Conservation (phyloP, 2,329 filamentous ascomycete genomes). For the Hypoxylon sp. region DNA sequence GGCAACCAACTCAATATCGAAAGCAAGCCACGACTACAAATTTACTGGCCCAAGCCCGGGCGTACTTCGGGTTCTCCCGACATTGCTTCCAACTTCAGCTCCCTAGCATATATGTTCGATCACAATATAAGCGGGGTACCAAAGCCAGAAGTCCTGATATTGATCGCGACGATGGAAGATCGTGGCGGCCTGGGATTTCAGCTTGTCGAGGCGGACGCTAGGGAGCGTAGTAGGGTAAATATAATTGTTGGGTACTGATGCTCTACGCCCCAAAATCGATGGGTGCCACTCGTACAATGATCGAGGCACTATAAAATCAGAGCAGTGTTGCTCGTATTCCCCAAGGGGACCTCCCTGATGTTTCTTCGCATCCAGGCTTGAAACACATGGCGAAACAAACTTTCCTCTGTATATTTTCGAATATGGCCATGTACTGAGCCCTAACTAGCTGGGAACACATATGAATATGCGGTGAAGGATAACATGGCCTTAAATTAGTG, state of each 20-base stretch:
- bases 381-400: too few relatives aligned
- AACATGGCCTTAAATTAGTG: too few relatives aligned
- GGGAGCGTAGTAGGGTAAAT: background rate
- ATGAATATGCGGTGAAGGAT: too few relatives aligned
- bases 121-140: background rate
- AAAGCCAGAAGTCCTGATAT: background rate
- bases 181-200: background rate
- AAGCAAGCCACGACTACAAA: background rate
- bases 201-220: background rate
- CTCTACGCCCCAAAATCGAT: background rate
- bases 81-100: background rate
- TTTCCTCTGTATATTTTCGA: too few relatives aligned
- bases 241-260: background rate
- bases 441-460: too few relatives aligned
- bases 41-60: slow-evolving; percentile 2
- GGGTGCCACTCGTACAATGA: too few relatives aligned
- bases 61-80: background rate
- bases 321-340: too few relatives aligned
- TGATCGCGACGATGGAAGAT: background rate
- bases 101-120: slow-evolving; percentile 1
- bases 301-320: too few relatives aligned
- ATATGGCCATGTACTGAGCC: too few relatives aligned
- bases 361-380: too few relatives aligned
- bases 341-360: too few relatives aligned
- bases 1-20: background rate